Conservation (phyloP, 176 grass and related monocot genomes). For the Canna indica region DNA sequence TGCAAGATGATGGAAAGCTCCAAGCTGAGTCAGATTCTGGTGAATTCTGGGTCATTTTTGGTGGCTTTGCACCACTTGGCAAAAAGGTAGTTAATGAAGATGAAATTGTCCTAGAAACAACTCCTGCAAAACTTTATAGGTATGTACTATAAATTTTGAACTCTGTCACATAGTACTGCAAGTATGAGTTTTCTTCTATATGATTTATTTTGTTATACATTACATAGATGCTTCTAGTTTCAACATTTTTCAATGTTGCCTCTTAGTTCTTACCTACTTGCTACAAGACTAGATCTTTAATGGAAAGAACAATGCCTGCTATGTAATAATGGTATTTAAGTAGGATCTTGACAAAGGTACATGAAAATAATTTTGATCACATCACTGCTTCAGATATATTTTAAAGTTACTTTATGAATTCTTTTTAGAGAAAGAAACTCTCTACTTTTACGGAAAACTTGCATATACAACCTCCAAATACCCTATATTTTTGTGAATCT, state of each 20-base stretch:
- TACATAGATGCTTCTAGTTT: background rate
- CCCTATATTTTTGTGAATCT: background rate
- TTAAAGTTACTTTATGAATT: background rate
- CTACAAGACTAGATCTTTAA: background rate
- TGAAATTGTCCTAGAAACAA: slow-evolving; percentile 7
- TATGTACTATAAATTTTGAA: background rate
- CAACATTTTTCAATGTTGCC: background rate
- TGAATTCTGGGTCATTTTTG: slow-evolving; percentile 28
- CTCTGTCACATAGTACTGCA: background rate
- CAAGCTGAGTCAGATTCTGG: slow-evolving; percentile 14
- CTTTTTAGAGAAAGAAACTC: background rate
- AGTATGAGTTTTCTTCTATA: background rate
- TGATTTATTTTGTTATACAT: background rate
- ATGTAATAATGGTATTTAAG: background rate
- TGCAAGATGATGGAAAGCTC: slow-evolving; percentile 20
- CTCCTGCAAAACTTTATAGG: slow-evolving; percentile 18
- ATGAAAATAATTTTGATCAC: background rate
- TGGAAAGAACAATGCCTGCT: too few relatives aligned
- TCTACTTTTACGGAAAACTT: background rate
- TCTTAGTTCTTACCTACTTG: background rate
- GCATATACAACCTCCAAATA: too few relatives aligned
- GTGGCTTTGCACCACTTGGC: slow-evolving; percentile 21
- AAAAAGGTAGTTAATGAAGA: slow-evolving; percentile 10
- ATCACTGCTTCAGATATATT: background rate
- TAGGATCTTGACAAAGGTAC: background rate